Base-by-base conservation (phyloP, 805 yeast genomes). In the Saturnispora diversa region DNA sequence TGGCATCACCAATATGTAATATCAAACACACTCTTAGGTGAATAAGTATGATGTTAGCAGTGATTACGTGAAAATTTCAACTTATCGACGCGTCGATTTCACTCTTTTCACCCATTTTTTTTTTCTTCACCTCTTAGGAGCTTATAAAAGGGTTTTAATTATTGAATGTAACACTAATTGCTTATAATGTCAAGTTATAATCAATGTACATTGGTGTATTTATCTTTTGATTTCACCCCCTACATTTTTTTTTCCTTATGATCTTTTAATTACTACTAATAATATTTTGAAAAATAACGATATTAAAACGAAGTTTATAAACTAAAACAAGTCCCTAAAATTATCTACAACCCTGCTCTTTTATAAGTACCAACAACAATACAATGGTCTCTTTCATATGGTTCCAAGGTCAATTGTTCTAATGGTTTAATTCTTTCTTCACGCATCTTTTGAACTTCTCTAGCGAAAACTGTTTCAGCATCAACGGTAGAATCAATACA, bases 351-450 rank as follows among this genome's bases (percentile, higher is more conserved):
- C 39, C 92, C 94, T 61, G 90, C 77, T 80, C 98, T 84, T 76
- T 82, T 73, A 75, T 92, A 92, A 68, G 82, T 79, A 64, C 97
- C 98, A 61, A 92, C 86, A 56, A 92, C 98, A 62, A 92, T 84
- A 82, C 97, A 90, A 74, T 92, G 98, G 64, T 92, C 98, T 76
- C 98, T 86, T 77, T 92, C 98, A 71, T 92, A 92, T 66, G 98
- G 98, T 75, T 90, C 98, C 68, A 92, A 77, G 41, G 98, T 92
- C 68, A 92, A 79, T 75, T 92, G 98, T 72, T 92, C 98, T 61
- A 88, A 72, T 50, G 98, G 98, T 73, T 92, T 92, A 68, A 92
- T 84, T 68, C 95, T 82, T 75, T 92, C 98, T 70, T 90, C 97
- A 72, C 98, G 81, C 70, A 92, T 79, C 69, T 92, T 92, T 71